Base-by-base conservation (phyloP, 352 stramenopile genomes). In the Phytopythium chamaehyphon region DNA sequence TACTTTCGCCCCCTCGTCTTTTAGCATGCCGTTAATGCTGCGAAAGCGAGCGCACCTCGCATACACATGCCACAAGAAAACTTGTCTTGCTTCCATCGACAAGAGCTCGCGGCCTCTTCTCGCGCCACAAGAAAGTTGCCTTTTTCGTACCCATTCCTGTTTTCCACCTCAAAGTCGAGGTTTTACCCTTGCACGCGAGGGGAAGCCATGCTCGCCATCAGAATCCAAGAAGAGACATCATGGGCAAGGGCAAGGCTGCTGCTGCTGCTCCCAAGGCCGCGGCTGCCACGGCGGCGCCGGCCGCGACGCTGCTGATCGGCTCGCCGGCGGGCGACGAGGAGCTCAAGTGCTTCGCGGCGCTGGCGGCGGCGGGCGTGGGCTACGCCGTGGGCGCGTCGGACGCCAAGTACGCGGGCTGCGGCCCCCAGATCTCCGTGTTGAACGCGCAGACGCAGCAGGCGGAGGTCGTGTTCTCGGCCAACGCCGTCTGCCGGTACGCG, bases 341-440 rank as follows among this genome's bases (percentile, higher is more conserved):
- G 67, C 76, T 90, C 69, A 93, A 93, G 65, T 93, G 83, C 61
- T 86, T 91, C 62, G 56, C 89, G 51, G 63, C 74, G 38, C 55
- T 91, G 42, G 72, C 74, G 7, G 48, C 71, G 43, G 86, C 76
- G 3, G 55, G 55, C 46, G 62, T 71, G 15, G 43, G 54, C 15
- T 91, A 83, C 59, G 52, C 69, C 10, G 68, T 89, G 15, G 78
- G 66, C 19, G n/a, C 53, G 19, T 72, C 69, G 10, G 72, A 86
- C 62, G 71, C 74, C 40, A 85, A 78, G 61, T 81, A 83, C 57
- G 61, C 64, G 42, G 73, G 62, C 47, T 83, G 63, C 51, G 71
- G 77, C 19, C 76, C 74, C 28, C 78, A 89, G 63, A 40, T 88
- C 51, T 58, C 59, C 15, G 69, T 83, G 37, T 19, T 38, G 31